Base-by-base conservation (phyloP, 2,329 filamentous ascomycete genomes). In the Colletotrichum spaethianum region DNA sequence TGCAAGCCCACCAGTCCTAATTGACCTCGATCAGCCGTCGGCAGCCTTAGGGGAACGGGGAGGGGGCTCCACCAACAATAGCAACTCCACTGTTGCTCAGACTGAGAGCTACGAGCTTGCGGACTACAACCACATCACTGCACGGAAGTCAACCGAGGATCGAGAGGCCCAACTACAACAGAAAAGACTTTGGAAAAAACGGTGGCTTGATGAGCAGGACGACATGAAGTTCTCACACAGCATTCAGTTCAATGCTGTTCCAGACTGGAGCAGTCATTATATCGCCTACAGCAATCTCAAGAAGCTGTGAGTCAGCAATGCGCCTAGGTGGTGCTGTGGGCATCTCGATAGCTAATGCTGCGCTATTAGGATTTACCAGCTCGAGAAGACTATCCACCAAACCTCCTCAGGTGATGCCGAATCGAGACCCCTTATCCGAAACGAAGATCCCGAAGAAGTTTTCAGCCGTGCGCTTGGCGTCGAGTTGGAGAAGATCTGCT, bases 181-280 rank as follows among this genome's bases (percentile, higher is more conserved):
- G 26, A 91, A 89, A 82, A 84, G 87, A 78, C 83, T 83, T 76
- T 86, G 88, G 81, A 95, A 95, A 86, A 88, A 90, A 81, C 86
- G 86, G 79, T 89, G 90, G 87, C 91, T 95, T 78, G 90, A 93
- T 77, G 87, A 92, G 77, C 89, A 87, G 76, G 92, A 93, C 91
- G 94, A 94, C 80, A 99, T 99, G 96, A 98, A 98, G 92, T 99
- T 99, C 88, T 98, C 96, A 23, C 96, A 99, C 83, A 98, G 96
- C 84, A 93, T 99, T 78, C 96, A 99, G 87, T 99, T 99, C 86
- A 99, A 99, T 86, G 95, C 96, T 75, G 96, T 99, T 77, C 96
- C 96, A n/a, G 96, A 99, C 84, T 99, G 96, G 96, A 98, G 94
- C 86, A 95, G 92, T 78, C 92, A 98, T 83, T 99, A 99, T 83